Evolutionary conservation across 1,139 yeast genomes (phyloP), one percentile per base, ranked within the genome.

Genomic region (Suhomyces ambrosiae): DNA sequence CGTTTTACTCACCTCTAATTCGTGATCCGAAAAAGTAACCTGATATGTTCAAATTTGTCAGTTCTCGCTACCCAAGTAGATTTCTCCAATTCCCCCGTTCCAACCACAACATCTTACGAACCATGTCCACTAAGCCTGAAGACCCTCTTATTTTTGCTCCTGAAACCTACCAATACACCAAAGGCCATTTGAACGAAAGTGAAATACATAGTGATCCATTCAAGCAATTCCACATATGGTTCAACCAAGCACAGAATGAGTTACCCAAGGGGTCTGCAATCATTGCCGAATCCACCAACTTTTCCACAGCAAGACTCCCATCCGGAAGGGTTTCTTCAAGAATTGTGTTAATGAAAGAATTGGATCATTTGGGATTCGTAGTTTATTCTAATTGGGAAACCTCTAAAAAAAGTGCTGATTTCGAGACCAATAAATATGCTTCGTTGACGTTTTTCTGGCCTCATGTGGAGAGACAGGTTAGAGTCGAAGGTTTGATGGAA

Each of bases 401-500:
- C 8, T 84, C 95, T 27, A 88, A 87, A 61, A 92, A 92, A 62
- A 79, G 84, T 18, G 59, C 65, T 35, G 97, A 90, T 58, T 68
- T 81, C 44, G 66, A 65, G 27, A 66, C 83, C 28, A 92, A 92
- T 60, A 85, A 86, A 46, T 75, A 77, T 55, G 97, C 90, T 1
- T 79, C 95, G 1, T 67, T 92, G 47, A 83, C 84, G n/a, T 94
- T 90, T 60, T 90, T 89, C 65, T 92, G 98, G 97, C 87, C 86
- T 39, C 81, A 80, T 47, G 61, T 83, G 31, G 96, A 92, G 63
- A 80, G 97, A 48, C 97, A 89, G 62, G 96, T 92, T 6, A 75
- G 98, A 46, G 83, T 92, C 9, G 98, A 92, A 61, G 98, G 98
- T 23, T 50, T 68, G 9, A 82, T 88, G 54, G 95, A 86, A 58